Base-by-base conservation (phyloP, 1,139 yeast species). In the Pichia sp. region DNA sequence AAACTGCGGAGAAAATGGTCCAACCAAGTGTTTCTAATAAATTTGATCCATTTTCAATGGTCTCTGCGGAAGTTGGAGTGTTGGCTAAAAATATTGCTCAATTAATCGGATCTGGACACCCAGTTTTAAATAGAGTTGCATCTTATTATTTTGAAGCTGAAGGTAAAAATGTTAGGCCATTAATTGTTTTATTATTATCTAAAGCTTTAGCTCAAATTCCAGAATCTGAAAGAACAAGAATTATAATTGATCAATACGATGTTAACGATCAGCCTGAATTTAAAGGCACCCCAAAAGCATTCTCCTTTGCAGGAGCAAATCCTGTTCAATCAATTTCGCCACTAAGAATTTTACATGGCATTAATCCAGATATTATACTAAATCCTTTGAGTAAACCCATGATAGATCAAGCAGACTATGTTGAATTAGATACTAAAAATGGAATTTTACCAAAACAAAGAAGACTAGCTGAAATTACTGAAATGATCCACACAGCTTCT, bases 401-500 rank as follows among this genome's bases (percentile, higher is more conserved):
- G 76, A 86, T 81, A 57, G 73, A 79, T 42, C 72, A 86, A 53
- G 87, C 90, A 0, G 58, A 55, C 6, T 56, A 58, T 40, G 52
- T 60, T 49, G 70, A 72, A 61, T 79, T 76, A 57, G 88, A 82
- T 60, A 62, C 72, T 6, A 67, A 70, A 33, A 78, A 76, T 58
- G 92, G 92, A 0, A 88, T 92, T 46, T 72, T 90, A 52, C 97
- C 98, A 43, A 89, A 92, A 58, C 99, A 92, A 68, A 75, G 97
- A 56, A 76, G 98, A 50, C 73, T 92, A 52, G 98, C 98, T 0
- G 98, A 92, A 68, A 90, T 92, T 59, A 96, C 92, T 10, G 99
- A 92, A 67, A 88, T 92, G 96, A 92, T 92, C 56, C 98, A 92
- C 66, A 92, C 98, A 1, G 97, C 98, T 2, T 85, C 95, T n/a